Evolutionary conservation across 2,329 filamentous ascomycete species (phyloP), one percentile per base, ranked within the genome.

Genomic region (Botrytis elliptica): DNA sequence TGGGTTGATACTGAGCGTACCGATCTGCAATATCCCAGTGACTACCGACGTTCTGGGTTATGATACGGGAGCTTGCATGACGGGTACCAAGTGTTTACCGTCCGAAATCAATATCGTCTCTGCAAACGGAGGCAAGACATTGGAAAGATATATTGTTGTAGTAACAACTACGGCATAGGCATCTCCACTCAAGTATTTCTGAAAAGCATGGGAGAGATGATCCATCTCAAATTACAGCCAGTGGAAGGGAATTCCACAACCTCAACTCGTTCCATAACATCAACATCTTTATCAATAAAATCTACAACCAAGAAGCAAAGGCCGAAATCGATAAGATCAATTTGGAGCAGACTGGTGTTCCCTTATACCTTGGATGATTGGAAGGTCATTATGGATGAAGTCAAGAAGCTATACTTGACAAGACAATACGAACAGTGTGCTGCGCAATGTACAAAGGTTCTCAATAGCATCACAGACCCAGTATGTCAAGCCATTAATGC

Each of bases 391-490:
- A 79, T 81, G 77, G 77, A 80, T 38, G 78, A 81, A 76, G 75
- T 81, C 29, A 80, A 79, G 72, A 60, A 63, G 25, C 63, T 81
- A n/a, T 81, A 79, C 72, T 25, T 74, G 10, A 77, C 75, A 42
- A 74, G 77, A 52, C 75, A 80, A 42, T 80, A 81, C 60, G 80
- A 79, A 75, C 75, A 80, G 36, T 81, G 80, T 57, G 75, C 77
- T 25, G 69, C 77, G 29, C 76, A 78, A 29, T 81, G 79, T 55
- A 80, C 77, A 55, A 75, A 79, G 60, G 69, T 80, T 44, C 74
- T 81, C 2, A 75, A 79, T 33, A 75, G 74, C 40, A 78, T 80
- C 55, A 77, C 76, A 63, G 78, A 79, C 69, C 78, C 76, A 40
- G 80, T 81, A 77, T 22, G 72, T 75, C n/a, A 65, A 62, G 49